These are phyloP conservation scores for Blastobotrys elegans DNA, from an alignment of 1,139 yeast species.

Conservation along the genomic window DNA sequence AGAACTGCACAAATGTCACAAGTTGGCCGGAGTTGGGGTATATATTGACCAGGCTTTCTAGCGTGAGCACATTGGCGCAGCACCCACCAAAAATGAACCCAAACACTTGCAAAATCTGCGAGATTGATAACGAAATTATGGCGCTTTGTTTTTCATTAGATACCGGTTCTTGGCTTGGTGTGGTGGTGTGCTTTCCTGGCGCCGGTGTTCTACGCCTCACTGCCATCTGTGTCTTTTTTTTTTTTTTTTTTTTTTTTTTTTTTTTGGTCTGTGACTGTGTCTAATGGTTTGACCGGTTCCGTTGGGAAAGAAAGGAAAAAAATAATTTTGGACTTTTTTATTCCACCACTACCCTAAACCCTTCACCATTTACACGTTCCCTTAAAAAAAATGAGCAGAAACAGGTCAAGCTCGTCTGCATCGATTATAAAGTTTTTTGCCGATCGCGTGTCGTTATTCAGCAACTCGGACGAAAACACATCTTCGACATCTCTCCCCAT, in stretches of 20 bases:
- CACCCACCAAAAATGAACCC: conserved; percentile 66
- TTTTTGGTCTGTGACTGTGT: too few relatives aligned
- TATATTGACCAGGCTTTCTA: conserved; percentile 48
- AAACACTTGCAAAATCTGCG: conserved; percentile 6
- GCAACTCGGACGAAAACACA: neutral
- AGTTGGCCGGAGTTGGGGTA: conserved; percentile 44
- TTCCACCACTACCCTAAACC: too few relatives aligned
- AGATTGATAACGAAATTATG: neutral
- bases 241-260: too few relatives aligned
- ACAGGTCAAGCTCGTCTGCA: conserved; percentile 7
- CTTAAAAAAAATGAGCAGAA: conserved; percentile 1
- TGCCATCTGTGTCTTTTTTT: too few relatives aligned
- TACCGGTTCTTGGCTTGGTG: too few relatives aligned
- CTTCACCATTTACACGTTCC: too few relatives aligned
- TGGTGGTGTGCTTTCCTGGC: too few relatives aligned
- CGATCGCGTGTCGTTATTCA: conserved; percentile 9
- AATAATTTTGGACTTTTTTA: too few relatives aligned
- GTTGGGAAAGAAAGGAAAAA: too few relatives aligned
- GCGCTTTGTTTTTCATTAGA: neutral
- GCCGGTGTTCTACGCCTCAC: too few relatives aligned
- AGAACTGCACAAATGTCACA: conserved; percentile 58
- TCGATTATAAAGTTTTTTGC: conserved; percentile 5
- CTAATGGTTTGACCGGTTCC: too few relatives aligned
- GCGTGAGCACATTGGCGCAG: conserved; percentile 60
- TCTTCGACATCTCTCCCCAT: conserved; percentile 1